phyloP scores from a whole-genome alignment of 2,329 filamentous ascomycete genomes.

The Sclerotiophoma versabilis region DNA sequence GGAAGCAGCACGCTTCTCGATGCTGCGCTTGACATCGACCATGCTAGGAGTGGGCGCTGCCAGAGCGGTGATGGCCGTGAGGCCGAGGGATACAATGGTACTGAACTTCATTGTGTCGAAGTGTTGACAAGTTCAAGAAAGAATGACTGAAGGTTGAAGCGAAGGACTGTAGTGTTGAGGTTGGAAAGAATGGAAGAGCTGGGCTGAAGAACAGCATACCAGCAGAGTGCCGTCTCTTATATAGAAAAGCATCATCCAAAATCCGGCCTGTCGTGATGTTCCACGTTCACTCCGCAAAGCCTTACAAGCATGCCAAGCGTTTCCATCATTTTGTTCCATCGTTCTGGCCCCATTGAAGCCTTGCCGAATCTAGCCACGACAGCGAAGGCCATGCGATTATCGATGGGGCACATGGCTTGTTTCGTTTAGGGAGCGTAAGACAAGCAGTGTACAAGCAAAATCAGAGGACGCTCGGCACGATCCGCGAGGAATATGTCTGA shows the following conservation, averaged over 20 bases:
- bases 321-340: conserved; percentile 16
- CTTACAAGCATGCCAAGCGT: conserved; percentile 13
- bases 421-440: conserved; percentile 5
- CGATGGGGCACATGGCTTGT: conserved; percentile 11
- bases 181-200: conserved; percentile 28
- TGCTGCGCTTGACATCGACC: conserved; percentile 26
- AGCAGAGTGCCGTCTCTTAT: conserved; percentile 14
- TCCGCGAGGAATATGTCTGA: conserved; percentile 25
- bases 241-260: conserved; percentile 16
- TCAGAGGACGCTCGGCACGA: conserved; percentile 15
- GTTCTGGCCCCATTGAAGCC: conserved; percentile 14
- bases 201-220: conserved; percentile 17
- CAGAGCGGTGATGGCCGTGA: conserved; percentile 41
- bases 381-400: conserved; percentile 16
- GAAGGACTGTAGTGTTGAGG: conserved; percentile 22
- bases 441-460: conserved; percentile 10
- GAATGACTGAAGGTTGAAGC: conserved; percentile 23
- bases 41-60: conserved; percentile 42
- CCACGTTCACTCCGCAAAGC: conserved; percentile 13
- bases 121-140: conserved; percentile 17
- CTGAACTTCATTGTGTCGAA: conserved; percentile 42
- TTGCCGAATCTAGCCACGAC: conserved; percentile 3
- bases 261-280: conserved; percentile 1
- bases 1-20: conserved; percentile 39
- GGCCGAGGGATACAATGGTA: conserved; percentile 37